Conservation (phyloP, 73 alveolate species). For the Paramecium pentaurelia region DNA sequence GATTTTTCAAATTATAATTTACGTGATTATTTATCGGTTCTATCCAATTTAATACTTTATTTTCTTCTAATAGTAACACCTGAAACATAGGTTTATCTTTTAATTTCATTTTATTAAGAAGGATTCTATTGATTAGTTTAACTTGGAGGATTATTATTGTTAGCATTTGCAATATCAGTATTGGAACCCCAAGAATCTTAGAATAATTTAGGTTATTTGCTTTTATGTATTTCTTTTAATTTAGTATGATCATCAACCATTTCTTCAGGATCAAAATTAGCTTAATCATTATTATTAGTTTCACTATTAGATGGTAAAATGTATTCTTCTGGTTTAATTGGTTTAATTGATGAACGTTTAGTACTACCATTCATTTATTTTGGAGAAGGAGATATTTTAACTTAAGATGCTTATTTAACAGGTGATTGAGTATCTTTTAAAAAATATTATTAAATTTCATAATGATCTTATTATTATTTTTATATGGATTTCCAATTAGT, state of each 20-base stretch:
- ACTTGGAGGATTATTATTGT: not conserved
- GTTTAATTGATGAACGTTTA: not conserved
- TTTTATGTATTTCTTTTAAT: conserved; percentile 22
- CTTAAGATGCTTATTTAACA: not conserved
- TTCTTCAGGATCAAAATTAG: conserved; percentile 39
- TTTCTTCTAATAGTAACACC: not conserved
- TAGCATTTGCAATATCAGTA: not conserved
- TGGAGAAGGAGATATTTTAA: not conserved
- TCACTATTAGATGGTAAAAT: not conserved
- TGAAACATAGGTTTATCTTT: not conserved
- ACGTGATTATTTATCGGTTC: not conserved
- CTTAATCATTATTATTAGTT: conserved; percentile 6
- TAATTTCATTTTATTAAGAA: not conserved
- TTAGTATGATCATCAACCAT: conserved; percentile 8
- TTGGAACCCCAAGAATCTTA: conserved; percentile 28
- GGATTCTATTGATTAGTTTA: not conserved
- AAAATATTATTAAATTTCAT: not conserved
- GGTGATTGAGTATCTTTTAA: not conserved
- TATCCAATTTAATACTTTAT: not conserved
- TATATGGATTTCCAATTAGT: not conserved
- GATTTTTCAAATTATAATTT: not conserved
- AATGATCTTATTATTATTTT: not conserved
- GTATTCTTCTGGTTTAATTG: not conserved
- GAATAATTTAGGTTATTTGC: not conserved
- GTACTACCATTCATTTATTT: not conserved